Base-by-base conservation (phyloP, 1,284 basidiomycete genomes). In the Ceratobasidium sp. region DNA sequence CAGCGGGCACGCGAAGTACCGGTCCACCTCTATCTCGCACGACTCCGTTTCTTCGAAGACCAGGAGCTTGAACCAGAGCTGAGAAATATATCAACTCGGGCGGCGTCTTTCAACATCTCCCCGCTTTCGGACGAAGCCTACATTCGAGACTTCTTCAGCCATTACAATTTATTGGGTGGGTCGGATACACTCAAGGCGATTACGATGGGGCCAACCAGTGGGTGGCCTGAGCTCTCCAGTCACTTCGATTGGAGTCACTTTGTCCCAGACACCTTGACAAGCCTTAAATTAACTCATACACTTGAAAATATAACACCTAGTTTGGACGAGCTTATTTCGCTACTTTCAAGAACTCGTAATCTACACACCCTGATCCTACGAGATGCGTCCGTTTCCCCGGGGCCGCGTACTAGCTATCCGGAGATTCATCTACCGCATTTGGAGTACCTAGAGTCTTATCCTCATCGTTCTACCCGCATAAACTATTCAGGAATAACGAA, bases 281-380 rank as follows among this genome's bases (percentile, higher is more conserved):
- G 10, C 10, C 13, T 57, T 26, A 57, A 57, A 23, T 23, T 57
- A 23, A 10, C 9, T 26, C 20, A 17, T 17, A 57, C 54, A 57
- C 10, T 26, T n/a, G 54, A 57, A 23, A 57, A 57, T 23, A 57
- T 57, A 57, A 57, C 54, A 10, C 54, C 54, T 23, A 57, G n/a
- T 20, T 23, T 57, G 54, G 54, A 57, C 26, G 54, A 57, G n/a
- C 54, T 57, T 26, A 17, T 57, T 20, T 23, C n/a, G n/a, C n/a
- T 57, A 10, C 54, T 57, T 26, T 57, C 54, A 57, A 17, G 54
- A 17, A 57, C 54, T 10, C 54, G n/a, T 23, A 57, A 57, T 57
- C n/a, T 57, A 57, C 54, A 26, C 54, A 23, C 54, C 54, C 54
- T 57, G 20, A 57, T 57, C n/a, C 54, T 57, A 57, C 54, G 54